Conservation (phyloP, 176 grass and related monocot species). For the Poa pratensis region DNA sequence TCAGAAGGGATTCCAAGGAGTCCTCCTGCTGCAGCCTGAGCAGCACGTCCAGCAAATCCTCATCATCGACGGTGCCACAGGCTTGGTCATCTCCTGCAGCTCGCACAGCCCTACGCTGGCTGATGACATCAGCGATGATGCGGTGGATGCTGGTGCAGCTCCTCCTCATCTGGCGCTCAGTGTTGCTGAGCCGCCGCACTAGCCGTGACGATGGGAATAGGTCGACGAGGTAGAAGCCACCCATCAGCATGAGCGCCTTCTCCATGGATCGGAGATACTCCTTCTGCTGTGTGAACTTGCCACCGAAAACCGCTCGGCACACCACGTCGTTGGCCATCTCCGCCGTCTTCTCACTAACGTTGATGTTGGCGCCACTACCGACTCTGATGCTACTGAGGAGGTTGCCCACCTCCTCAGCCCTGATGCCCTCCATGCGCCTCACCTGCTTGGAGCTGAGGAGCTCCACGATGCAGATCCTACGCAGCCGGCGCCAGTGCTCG, state of each 20-base stretch:
- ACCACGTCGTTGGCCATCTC: not conserved
- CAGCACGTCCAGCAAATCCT: constrained; percentile 21
- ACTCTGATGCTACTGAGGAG: not conserved
- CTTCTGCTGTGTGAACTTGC: not conserved
- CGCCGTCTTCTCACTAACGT: not conserved
- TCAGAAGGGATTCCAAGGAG: not conserved
- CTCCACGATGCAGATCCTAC: constrained; percentile 1
- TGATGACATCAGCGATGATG: not conserved
- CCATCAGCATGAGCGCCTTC: not conserved
- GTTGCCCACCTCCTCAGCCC: not conserved
- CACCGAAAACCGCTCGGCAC: constrained; percentile 1
- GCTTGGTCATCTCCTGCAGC: not conserved
- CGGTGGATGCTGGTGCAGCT: not conserved
- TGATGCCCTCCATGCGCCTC: constrained; percentile 7
- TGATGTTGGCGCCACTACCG: not conserved
- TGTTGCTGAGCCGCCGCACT: not conserved
- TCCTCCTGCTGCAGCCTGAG: constrained; percentile 16
- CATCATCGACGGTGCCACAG: not conserved
- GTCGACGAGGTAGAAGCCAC: constrained; percentile 1
- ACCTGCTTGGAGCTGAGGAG: constrained; percentile 19
- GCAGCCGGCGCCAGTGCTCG: not conserved
- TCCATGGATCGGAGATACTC: not conserved
- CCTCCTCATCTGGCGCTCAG: not conserved
- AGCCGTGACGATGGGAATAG: constrained; percentile 35
- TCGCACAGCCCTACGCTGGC: not conserved